Percentiles rank a stretch among this genome's conserved stretches.
Evolutionary conservation across 140 eudicot species (phyloP).

Genomic region (Stevia rebaudiana): DNA sequence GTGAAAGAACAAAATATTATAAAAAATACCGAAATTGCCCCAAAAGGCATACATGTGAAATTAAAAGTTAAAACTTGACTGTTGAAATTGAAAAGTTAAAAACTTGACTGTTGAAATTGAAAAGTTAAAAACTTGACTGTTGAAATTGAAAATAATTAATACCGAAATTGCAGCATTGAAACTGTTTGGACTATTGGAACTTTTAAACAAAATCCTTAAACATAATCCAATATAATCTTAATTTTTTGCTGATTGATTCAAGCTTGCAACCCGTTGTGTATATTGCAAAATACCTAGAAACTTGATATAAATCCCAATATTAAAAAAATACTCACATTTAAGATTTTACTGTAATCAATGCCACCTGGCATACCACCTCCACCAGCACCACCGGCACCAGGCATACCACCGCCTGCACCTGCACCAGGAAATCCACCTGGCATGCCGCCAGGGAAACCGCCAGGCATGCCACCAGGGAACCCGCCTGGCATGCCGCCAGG

Average conservation of each 20-base stretch:
- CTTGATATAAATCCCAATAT: background rate
- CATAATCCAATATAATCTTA: background rate
- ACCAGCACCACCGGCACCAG: slow-evolving; percentile 43
- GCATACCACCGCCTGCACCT: slow-evolving; percentile 39
- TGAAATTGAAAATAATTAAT: background rate
- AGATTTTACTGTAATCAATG: slow-evolving; percentile 76
- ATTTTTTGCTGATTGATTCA: background rate
- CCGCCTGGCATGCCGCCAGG: slow-evolving; percentile 53
- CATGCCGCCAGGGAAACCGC: slow-evolving; percentile 48
- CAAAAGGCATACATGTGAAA: background rate
- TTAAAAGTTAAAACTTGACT: background rate
- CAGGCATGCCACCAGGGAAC: slow-evolving; percentile 47
- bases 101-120: background rate
- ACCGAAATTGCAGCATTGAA: background rate
- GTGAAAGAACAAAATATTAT: slow-evolving; percentile 5
- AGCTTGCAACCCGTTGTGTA: background rate
- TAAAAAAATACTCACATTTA: slow-evolving; percentile 47
- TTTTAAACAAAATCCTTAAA: background rate
- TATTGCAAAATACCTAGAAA: background rate
- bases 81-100: background rate
- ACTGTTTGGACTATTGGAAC: background rate
- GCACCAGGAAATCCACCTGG: slow-evolving; percentile 37
- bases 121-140: background rate
- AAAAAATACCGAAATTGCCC: background rate
- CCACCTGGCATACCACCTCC: slow-evolving; percentile 61